phyloP scores from a whole-genome alignment of 2,329 filamentous ascomycete genomes.

The Chalara sp. region DNA sequence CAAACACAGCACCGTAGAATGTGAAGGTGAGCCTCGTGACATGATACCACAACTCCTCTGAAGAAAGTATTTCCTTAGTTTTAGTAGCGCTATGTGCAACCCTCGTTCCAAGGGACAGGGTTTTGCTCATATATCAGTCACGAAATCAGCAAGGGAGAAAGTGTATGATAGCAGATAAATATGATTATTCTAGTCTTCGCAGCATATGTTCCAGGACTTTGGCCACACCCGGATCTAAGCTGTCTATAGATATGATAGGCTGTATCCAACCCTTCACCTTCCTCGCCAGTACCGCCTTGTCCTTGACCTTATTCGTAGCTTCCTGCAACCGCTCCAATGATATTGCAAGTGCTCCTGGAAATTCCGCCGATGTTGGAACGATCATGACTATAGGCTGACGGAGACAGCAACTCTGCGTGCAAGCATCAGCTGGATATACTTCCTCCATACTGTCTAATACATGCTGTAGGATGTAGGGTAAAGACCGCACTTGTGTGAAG shows the following conservation, averaged over 20 bases:
- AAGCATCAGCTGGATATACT: slow-evolving; percentile 51
- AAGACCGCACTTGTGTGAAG: slow-evolving; percentile 61
- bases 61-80: not conserved
- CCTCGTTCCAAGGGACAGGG: not conserved
- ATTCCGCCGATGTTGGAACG: slow-evolving; percentile 56
- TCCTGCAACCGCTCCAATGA: slow-evolving; percentile 57
- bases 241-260: slow-evolving; percentile 39
- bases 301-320: slow-evolving; percentile 31
- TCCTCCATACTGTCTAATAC: slow-evolving; percentile 60
- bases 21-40: not conserved
- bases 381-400: slow-evolving; percentile 64
- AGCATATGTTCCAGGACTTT: slow-evolving; percentile 46
- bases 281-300: slow-evolving; percentile 38
- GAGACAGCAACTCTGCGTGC: slow-evolving; percentile 64
- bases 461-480: slow-evolving; percentile 63
- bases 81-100: not conserved
- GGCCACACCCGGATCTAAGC: slow-evolving; percentile 48
- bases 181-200: slow-evolving; percentile 18
- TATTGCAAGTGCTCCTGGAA: slow-evolving; percentile 63
- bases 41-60: not conserved
- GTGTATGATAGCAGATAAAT: not conserved
- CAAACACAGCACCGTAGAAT: slow-evolving; percentile 20
- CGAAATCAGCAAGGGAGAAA: too few relatives aligned
- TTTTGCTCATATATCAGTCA: not conserved
- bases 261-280: slow-evolving; percentile 51